Evolutionary conservation across 2,329 filamentous ascomycete genomes (phyloP), one percentile per base, ranked within the genome.

Genomic region (Aspergillus luchuensis): DNA sequence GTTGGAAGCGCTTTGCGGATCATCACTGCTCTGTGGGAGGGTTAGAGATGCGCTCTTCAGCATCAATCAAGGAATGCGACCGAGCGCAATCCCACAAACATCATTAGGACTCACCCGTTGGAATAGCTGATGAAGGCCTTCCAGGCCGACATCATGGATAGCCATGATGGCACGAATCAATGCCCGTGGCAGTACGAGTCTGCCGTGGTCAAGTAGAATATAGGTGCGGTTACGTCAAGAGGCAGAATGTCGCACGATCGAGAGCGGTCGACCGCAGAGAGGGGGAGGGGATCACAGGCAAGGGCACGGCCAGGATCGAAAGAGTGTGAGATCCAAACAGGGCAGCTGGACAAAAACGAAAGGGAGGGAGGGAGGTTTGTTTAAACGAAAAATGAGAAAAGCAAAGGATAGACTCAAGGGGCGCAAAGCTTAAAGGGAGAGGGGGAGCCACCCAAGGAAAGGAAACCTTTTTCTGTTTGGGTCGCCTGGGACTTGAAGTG

Each of bases 1-100:
- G 19, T 75, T 74, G 21, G 76, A 72, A 19, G 67, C 57, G 19
- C 62, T 52, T 17, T 65, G 23, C 17, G 62, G 57, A 41, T 65
- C 51, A 21, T 68, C 60, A 28, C 36, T 48, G 62, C 13, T 30
- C 36, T 25, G 10, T 23, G 17, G 33, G 43, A 38, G 38, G 48
- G 30, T 60, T 48, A 10, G 62, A 49, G 21, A 36, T 59, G 47
- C 55, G 52, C 33, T 57, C 7, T 45, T 38, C 23, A 25, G 13
- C 19, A 11, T 30, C 2, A 45, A 21, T 4, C 11, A 11, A 13
- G 25, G 13, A 8, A 45, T 33, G 56, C 30, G 5, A 28, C 28
- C 39, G 56, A 33, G 21, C 2, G 33, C 28, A 19, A 43, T 47
- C 33, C 30, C 33, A 36, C 11, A 10, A 10, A 36, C 33, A 13